Base-by-base conservation (phyloP, 306 rosid species). In the Trifolium pratense region DNA sequence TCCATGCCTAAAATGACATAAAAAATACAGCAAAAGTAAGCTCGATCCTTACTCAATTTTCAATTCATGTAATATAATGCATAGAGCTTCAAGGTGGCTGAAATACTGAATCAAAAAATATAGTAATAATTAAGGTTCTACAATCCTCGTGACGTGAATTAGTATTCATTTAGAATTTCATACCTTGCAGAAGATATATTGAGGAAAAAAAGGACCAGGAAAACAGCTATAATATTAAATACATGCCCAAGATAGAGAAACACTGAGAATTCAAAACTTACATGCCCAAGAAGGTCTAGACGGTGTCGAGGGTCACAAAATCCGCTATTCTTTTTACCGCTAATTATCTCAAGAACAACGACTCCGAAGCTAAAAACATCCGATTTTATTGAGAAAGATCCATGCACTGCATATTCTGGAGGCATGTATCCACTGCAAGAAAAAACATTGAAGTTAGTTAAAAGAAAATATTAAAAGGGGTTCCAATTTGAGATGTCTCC, bases 321-420 rank as follows among this genome's bases (percentile, higher is more conserved):
- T 17, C 16, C 29, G 2, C 49, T 49, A 37, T 16, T 63, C 51
- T 63, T 63, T 9, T 7, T 37, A 6, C 48, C 51, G 4, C 68
- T 63, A 63, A 63, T 36, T 9, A 37, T 63, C 20, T 59, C 66
- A 15, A 59, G 66, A 5, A 59, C 12, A 29, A 59, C 31, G 18
- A 59, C 66, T 3, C 66, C 17, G 15, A 59, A 59, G 42, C 66
- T 59, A 59, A 59, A 59, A 59, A 59, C 66, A 29, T 59, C 66
- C 6, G 31, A 63, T 37, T 63, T 63, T 2, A 37, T 63, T 10
- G 66, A 59, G 12, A 59, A 59, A n/a, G 9, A 59, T 13, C 68
- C 68, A 63, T 18, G 68, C 4, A 56, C 61, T 23, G 34, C 61
- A 56, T 60, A 49, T n/a, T 49, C 55, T 49, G 55, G 55, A 49